Base-by-base conservation (phyloP, 169 alveolate genomes). In the Babesia sp. region DNA sequence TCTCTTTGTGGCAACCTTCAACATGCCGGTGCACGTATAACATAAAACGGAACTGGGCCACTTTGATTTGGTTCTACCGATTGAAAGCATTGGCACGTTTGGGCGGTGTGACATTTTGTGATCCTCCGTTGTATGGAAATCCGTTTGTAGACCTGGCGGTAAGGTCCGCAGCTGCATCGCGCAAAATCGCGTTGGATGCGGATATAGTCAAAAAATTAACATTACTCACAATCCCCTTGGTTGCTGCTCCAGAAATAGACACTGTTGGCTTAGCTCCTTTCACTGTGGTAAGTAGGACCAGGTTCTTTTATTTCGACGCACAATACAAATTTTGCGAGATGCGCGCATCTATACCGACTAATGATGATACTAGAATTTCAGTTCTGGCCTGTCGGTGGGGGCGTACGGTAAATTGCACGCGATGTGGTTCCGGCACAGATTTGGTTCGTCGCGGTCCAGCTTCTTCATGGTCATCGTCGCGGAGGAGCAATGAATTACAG, bases 111-210 rank as follows among this genome's bases (percentile, higher is more conserved):
- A 1, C 37, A 20, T 50, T 18, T 50, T 12, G 31, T 12, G 37
- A 16, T 11, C 18, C n/a, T 22, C n/a, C 60, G 54, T 4, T 26
- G 34, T 22, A 45, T 11, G 34, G n/a, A 3, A 48, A 29, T 16
- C 63, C 61, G 2, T 48, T 48, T 12, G 24, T 64, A 4, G 63
- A 64, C 34, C 50, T 64, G 4, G 74, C 74, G 7, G 14, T 48
- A 6, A 24, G 28, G 31, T 64, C 74, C 8, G 61, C 28, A 12
- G 50, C 36, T 8, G 31, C 29, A 2, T n/a, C 61, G 29, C 22
- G 34, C 2, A 29, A 31, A 22, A 48, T n/a, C 11, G n/a, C 46
- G 2, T 14, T 64, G n/a, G 63, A 64, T 26, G n/a, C 20, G 3
- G 74, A 64, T 34, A n/a, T 50, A 1, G 29, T 48, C 0, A 5